Percentiles rank a stretch among this genome's conserved stretches.
Conservation (phyloP, 1,139 yeast species). For the Yamadazyma epiphylla region DNA sequence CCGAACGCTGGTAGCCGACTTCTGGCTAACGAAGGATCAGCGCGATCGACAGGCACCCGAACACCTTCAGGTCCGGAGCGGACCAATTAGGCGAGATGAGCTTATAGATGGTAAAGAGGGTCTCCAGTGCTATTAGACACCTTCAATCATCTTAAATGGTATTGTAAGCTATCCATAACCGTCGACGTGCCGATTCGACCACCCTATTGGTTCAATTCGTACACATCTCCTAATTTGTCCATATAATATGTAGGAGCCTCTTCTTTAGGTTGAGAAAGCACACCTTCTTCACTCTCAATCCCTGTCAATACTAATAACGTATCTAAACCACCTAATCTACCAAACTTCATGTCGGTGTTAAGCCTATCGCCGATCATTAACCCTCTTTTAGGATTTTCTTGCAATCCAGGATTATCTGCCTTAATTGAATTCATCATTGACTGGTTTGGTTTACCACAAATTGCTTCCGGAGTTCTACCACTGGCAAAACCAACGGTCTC, state of each 20-base stretch:
- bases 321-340: slow-evolving; percentile 76
- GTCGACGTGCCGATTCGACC: no score
- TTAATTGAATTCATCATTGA: slow-evolving; percentile 90
- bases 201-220: slow-evolving; percentile 37
- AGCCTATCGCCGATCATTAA: slow-evolving; percentile 95
- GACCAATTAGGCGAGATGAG: no score
- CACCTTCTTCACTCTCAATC: slow-evolving; percentile 69
- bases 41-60: no score
- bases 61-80: no score
- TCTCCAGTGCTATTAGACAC: no score
- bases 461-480: slow-evolving; percentile 63
- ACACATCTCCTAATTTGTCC: slow-evolving; percentile 71
- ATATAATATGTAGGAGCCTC: slow-evolving; percentile 64
- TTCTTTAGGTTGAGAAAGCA: slow-evolving; percentile 35
- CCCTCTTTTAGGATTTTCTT: slow-evolving; percentile 57
- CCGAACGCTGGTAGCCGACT: no score
- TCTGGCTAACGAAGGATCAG: no score
- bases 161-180: no score
- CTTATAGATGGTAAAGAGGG: no score
- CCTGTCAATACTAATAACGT: slow-evolving; percentile 89
- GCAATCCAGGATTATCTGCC: slow-evolving; percentile 50
- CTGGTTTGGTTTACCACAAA: slow-evolving; percentile 87
- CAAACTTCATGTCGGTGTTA: slow-evolving; percentile 93
- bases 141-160: no score
- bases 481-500: slow-evolving; percentile 74